Evolutionary conservation across 495 filamentous ascomycete genomes (phyloP), one percentile per base, ranked within the genome.

Genomic region (Penicillium parvum): DNA sequence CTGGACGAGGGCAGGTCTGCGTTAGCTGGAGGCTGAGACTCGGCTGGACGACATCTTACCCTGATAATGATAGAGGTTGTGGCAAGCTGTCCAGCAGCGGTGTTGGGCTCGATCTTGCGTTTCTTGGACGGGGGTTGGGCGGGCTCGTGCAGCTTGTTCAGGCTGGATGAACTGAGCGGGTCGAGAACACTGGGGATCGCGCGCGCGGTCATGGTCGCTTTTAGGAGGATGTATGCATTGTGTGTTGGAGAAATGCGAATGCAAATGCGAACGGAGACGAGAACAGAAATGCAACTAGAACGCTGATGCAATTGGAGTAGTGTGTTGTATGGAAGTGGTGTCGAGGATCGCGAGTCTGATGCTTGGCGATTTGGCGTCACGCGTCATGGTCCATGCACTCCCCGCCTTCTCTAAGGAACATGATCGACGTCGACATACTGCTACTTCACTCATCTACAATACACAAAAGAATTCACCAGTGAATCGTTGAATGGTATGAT

Each of bases 181-280:
- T 69, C 61, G 36, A 70, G 58, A 38, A 55, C 52, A 50, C 50
- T 53, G 38, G 55, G 49, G 32, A 48, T 49, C 43, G 43, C 53
- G 35, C 55, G 61, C 46, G 66, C 60, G 53, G 68, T 56, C 68
- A 72, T 72, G 55, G 45, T 59, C 60, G 42, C 50, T 50, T 51
- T 44, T 48, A 54, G 36, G 34, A 36, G 25, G 41, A 29, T 25
- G 45, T 44, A 27, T 15, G 37, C 57, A 60, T 60, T 32, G 22
- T 60, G 53, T 26, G 37, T 23, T 20, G 10, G 26, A 15, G n/a
- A 15, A 28, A 18, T 9, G n/a, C n/a, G n/a, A n/a, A n/a, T n/a
- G n/a, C n/a, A n/a, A n/a, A n/a, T n/a, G n/a, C n/a, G n/a, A n/a
- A n/a, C 12, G 26, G 11, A 32, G 35, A 33, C 0, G 5, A 37